These are phyloP conservation scores for Umbellularia californica DNA, from an alignment of 164 flowering plant species.

Conservation along the genomic window DNA sequence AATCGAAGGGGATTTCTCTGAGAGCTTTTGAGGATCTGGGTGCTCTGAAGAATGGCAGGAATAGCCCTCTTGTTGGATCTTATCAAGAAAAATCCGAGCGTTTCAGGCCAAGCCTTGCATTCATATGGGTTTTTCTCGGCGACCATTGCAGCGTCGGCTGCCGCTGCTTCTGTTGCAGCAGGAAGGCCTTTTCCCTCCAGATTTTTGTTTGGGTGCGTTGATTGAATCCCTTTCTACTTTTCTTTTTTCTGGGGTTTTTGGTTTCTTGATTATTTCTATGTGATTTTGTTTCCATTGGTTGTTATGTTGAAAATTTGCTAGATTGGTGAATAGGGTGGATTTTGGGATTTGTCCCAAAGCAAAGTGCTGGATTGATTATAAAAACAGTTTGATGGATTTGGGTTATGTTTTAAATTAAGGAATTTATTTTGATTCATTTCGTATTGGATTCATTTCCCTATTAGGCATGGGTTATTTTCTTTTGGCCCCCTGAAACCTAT, in stretches of 20 bases:
- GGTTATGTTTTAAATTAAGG: background rate
- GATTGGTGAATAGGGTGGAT: background rate
- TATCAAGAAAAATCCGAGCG: slow-evolving; percentile 45
- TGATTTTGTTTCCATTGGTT: background rate
- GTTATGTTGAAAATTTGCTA: background rate
- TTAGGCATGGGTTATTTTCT: no score
- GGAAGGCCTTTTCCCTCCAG: slow-evolving; percentile 40
- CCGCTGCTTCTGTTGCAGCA: slow-evolving; percentile 48
- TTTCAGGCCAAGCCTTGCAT: slow-evolving; percentile 34
- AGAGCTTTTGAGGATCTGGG: background rate
- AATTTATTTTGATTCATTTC: no score
- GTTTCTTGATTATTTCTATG: background rate
- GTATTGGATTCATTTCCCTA: no score
- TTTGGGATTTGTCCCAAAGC: background rate
- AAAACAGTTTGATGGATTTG: background rate
- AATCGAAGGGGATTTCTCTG: background rate
- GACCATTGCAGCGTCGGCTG: slow-evolving; percentile 44
- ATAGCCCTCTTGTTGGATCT: slow-evolving; percentile 46
- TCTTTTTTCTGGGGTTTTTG: background rate
- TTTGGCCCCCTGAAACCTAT: no score
- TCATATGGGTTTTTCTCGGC: slow-evolving; percentile 48
- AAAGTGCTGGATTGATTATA: no score
- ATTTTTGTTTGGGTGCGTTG: slow-evolving; percentile 50
- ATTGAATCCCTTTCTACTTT: background rate
- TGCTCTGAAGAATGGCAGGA: slow-evolving; percentile 34